These are phyloP conservation scores for Auricularia cornea DNA, from an alignment of 768 basidiomycete species.

Conservation along the genomic window DNA sequence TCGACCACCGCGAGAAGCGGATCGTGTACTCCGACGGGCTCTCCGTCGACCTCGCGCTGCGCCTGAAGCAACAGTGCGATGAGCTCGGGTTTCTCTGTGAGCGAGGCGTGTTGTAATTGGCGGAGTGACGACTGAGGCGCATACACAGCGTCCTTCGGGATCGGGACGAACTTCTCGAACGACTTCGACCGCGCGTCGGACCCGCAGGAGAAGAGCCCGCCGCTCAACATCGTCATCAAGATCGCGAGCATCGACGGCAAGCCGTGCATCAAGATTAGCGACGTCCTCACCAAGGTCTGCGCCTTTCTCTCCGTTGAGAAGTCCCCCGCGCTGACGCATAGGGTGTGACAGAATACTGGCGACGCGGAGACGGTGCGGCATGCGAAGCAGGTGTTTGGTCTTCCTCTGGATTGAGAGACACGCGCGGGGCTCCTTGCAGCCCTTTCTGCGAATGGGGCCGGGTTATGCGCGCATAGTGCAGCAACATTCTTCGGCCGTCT, in stretches of 20 bases:
- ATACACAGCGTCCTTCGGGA: slow-evolving; percentile 75
- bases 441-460: too few relatives aligned
- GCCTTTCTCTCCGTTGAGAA: too few relatives aligned
- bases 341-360: slow-evolving; percentile 52
- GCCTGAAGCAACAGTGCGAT: slow-evolving; percentile 61
- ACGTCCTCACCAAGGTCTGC: slow-evolving; percentile 73
- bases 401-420: not conserved
- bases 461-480: too few relatives aligned
- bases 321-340: not conserved
- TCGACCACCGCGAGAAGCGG: slow-evolving; percentile 54
- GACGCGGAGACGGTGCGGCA: slow-evolving; percentile 46
- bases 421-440: too few relatives aligned
- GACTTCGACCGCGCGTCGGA: slow-evolving; percentile 45
- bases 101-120: slow-evolving; percentile 11
- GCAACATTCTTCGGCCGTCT: too few relatives aligned
- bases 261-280: slow-evolving; percentile 89
- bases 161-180: slow-evolving; percentile 89
- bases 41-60: slow-evolving; percentile 59
- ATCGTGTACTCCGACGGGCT: slow-evolving; percentile 84
- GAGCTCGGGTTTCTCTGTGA: slow-evolving; percentile 62
- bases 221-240: slow-evolving; percentile 95
- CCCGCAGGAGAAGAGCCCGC: slow-evolving; percentile 52
- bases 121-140: too few relatives aligned
- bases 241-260: slow-evolving; percentile 62
- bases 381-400: slow-evolving; percentile 40